Evolutionary conservation across 768 basidiomycete species (phyloP), one percentile per base, ranked within the genome.

Genomic region (Clitopilus hobsonii): DNA sequence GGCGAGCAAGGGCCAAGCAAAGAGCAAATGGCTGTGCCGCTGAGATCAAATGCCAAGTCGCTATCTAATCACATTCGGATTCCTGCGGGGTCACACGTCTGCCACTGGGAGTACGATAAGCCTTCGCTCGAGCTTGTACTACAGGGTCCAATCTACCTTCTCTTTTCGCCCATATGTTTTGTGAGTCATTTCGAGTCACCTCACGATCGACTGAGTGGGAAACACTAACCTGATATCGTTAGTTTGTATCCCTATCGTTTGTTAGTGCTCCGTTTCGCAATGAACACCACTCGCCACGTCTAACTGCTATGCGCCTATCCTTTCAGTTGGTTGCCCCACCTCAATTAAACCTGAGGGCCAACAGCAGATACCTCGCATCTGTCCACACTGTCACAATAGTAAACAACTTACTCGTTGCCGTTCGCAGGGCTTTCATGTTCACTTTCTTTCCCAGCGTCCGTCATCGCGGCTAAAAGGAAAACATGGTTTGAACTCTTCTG

Each of bases 401-500:
- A 45, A 52, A 75, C 61, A n/a, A n/a, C 5, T n/a, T 28, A 38
- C 20, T 53, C 32, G 32, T 36, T 10, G 4, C 32, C 32, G n/a
- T 14, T 11, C 32, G 13, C n/a, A 36, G 32, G n/a, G 32, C 32
- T 14, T 11, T 3, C 32, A 26, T 53, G 52, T 38, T 26, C 29
- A 51, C 52, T 20, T 51, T 54, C 47, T n/a, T 52, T 8, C 26
- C 29, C 60, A 88, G 88, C 73, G 22, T 76, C 84, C 51, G 83
- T 88, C 54, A 69, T 83, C 49, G 71, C 78, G 26, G 85, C 85
- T 26, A 88, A 86, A 66, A 76, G 77, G 28, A 82, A 83, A 53
- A 80, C 71, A 30, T 90, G 88, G 89, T 86, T 91, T 64, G 86
- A 89, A 67, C 65, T 91, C 45, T 90, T 85, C 71, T 88, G 82